Base-by-base conservation (phyloP, 805 yeast genomes). In the Sungouiozyma intestinalis region DNA sequence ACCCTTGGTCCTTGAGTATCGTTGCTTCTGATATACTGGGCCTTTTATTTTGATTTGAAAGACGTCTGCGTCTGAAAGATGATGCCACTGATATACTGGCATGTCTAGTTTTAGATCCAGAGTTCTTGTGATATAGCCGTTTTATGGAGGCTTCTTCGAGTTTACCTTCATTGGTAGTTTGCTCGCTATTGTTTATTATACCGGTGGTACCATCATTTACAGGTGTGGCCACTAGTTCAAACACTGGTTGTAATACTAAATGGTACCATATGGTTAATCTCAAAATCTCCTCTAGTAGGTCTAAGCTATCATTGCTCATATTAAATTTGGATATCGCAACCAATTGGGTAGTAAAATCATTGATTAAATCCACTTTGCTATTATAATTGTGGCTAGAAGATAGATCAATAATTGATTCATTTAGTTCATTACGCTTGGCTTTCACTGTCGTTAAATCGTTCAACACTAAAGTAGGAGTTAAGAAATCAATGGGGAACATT, bases 1-100 rank as follows among this genome's bases (percentile, higher is more conserved):
- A 36, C 5, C 64, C 64, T 44, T 59, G 61, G 35, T 61, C 64
- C 39, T 54, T 57, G 13, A 61, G 40, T 53, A 61, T 58, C 9
- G 54, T 50, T 2, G 63, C 48, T 19, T 59, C 63, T 2, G 57
- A 49, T 19, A 58, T 40, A 36, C 61, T 57, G 3, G 64, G 58
- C 32, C 62, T 51, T 32, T 55, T 52, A 24, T 48, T 51, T 21
- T 52, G 51, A 16, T 48, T 48, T 4, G 62, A 56, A n/a, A 55
- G 53, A 20, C 60, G 43, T 38, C 64, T 56, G 33, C 59, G 51
- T 40, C 53, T 50, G 4, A 44, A 27, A 2, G 46, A 24, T 11
- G 29, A 24, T 24, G 29, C 29, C 11, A 24, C 29, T 7, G 29
- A 24, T 24, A 24, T 24, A 11, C 29, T 24, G 11, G 29, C 6